Evolutionary conservation across 257 asterid genomes (phyloP).

Genomic region (Penstemon eatonii): DNA sequence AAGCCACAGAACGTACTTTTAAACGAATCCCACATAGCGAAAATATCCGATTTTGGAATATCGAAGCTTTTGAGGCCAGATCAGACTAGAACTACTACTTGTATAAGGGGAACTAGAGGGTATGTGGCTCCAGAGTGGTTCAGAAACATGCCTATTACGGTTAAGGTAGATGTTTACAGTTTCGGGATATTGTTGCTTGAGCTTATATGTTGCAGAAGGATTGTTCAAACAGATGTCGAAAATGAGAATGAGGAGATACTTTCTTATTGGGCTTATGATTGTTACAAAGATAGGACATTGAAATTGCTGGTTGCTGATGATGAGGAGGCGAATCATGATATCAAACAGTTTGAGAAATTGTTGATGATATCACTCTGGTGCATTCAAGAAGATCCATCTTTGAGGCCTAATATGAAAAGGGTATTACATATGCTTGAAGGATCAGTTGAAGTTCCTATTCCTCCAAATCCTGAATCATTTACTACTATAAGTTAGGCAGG

Average conservation of each 20-base stretch:
- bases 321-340: constrained; percentile 31
- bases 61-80: constrained; percentile 55
- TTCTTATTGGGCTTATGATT: constrained; percentile 44
- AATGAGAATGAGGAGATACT: constrained; percentile 44
- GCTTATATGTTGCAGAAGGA: constrained; percentile 40
- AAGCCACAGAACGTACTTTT: constrained; percentile 64
- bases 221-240: constrained; percentile 32
- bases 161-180: constrained; percentile 60
- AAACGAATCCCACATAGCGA: constrained; percentile 42
- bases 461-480: constrained; percentile 53
- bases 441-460: constrained; percentile 51
- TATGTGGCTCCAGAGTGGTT: constrained; percentile 64
- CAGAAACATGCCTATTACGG: constrained; percentile 42
- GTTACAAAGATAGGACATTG: constrained; percentile 26
- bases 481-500: background rate
- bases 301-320: constrained; percentile 31
- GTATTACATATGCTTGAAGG: constrained; percentile 67
- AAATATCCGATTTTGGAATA: constrained; percentile 57
- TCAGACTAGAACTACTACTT: constrained; percentile 46
- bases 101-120: constrained; percentile 52
- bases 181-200: constrained; percentile 56
- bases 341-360: constrained; percentile 38
- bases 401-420: constrained; percentile 60
- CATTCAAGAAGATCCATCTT: constrained; percentile 51
- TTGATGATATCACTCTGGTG: constrained; percentile 58